Percentiles rank a stretch among this genome's conserved stretches.
phyloP scores from a whole-genome alignment of 768 basidiomycete genomes.

The Crepidotus variabilis region DNA sequence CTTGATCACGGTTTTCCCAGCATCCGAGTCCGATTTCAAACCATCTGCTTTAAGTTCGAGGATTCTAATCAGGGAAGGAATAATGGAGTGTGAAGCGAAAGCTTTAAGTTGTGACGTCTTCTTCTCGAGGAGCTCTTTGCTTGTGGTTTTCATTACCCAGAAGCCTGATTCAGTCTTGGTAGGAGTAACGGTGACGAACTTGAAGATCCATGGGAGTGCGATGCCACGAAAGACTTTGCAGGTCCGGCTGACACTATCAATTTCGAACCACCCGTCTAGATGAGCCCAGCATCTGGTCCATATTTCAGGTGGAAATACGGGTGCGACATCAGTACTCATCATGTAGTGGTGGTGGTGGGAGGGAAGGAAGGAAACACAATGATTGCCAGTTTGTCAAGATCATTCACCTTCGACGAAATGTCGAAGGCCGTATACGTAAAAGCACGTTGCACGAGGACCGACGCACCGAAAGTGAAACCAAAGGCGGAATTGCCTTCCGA shows the following conservation, averaged over 20 bases:
- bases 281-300: background rate
- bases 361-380: background rate
- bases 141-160: background rate
- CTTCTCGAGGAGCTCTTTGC: background rate
- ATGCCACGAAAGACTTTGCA: background rate
- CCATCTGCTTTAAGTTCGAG: background rate
- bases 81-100: background rate
- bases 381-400: too few relatives aligned
- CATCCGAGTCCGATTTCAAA: background rate
- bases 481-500: too few relatives aligned
- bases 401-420: too few relatives aligned
- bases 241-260: background rate
- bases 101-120: background rate
- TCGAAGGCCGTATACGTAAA: too few relatives aligned
- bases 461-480: too few relatives aligned
- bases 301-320: background rate
- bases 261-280: background rate
- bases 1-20: background rate
- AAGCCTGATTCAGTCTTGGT: background rate
- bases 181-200: background rate
- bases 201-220: background rate
- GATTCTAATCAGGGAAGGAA: background rate
- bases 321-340: background rate
- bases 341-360: background rate
- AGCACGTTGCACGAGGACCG: too few relatives aligned